These are phyloP conservation scores for Trichoderma parareesei DNA, from an alignment of 495 filamentous ascomycete genomes.

Conservation along the genomic window DNA sequence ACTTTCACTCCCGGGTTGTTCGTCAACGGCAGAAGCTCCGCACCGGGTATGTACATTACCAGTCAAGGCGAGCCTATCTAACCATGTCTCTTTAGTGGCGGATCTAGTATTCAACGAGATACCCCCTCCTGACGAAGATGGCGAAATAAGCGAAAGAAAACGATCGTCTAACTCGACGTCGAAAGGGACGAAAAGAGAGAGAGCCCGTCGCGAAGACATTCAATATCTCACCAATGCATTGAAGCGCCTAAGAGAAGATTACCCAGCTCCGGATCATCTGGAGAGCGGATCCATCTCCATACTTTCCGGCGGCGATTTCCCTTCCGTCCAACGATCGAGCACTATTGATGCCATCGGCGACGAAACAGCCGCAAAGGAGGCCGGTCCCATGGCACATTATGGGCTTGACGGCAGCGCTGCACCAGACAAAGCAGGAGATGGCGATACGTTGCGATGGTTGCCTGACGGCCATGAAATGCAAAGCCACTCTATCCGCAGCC, in stretches of 20 bases:
- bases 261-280: not conserved
- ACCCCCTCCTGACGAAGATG: slow-evolving; percentile 44
- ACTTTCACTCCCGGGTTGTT: slow-evolving; percentile 54
- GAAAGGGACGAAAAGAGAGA: slow-evolving; percentile 16
- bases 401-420: not conserved
- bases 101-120: slow-evolving; percentile 63
- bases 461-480: not conserved
- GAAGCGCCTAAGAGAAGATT: not conserved
- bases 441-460: not conserved
- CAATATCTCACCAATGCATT: not conserved
- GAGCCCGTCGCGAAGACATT: not conserved
- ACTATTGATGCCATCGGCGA: not conserved
- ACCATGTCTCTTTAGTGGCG: slow-evolving; percentile 38
- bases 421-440: not conserved
- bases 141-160: not conserved
- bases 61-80: not conserved
- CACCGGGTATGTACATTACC: slow-evolving; percentile 18
- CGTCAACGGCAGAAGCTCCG: slow-evolving; percentile 60
- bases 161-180: not conserved
- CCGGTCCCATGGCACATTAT: no score
- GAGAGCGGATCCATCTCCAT: not conserved
- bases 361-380: not conserved
- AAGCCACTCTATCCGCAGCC: not conserved
- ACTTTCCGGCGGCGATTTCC: not conserved
- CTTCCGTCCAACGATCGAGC: not conserved